Evolutionary conservation across 2,329 filamentous ascomycete species (phyloP), one percentile per base, ranked within the genome.

Genomic region (Xylaria hypoxylon): DNA sequence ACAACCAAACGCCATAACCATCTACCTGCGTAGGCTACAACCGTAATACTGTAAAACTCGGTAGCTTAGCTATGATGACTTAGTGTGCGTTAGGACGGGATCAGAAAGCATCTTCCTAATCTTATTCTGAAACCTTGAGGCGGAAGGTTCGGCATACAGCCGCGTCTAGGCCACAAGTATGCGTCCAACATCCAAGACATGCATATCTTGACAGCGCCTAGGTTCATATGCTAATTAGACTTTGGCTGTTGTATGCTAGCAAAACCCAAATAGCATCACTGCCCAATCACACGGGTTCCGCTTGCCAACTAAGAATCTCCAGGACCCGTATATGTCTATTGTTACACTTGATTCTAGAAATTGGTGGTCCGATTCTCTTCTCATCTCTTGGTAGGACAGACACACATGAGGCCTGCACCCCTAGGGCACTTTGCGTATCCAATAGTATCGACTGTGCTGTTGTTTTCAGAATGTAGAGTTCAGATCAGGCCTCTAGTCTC

Each of bases 161-260:
- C 28, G 56, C 31, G 22, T 55, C 35, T 50, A 59, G 53, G 35
- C 58, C 45, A 56, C 28, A 44, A 51, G 33, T 51, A 38, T 59
- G 59, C 57, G 59, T 48, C 60, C 24, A 51, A 67, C 57, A 62
- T 48, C 60, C 24, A 51, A 67, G 35, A 53, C 59, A 42, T 40
- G 55, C 65, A 65, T 67, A 61, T 38, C 24, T 56, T 62, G 55
- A 59, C 24, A 28, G 44, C 42, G 26, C 42, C 62, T 40, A 47
- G 62, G 68, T 65, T 68, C 50, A 64, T 55, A 48, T 48, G 38
- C 53, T 47, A 52, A 70, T 70, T 59, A 73, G 61, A 72, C 68
- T 73, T 71, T 67, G 53, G 40, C 59, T 38, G 22, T 62, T 48
- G 31, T 50, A 62, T 53, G 59, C 59, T 62, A 64, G 50, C 44